phyloP scores from a whole-genome alignment of 345 rosid species.

The Acer saccharum region DNA sequence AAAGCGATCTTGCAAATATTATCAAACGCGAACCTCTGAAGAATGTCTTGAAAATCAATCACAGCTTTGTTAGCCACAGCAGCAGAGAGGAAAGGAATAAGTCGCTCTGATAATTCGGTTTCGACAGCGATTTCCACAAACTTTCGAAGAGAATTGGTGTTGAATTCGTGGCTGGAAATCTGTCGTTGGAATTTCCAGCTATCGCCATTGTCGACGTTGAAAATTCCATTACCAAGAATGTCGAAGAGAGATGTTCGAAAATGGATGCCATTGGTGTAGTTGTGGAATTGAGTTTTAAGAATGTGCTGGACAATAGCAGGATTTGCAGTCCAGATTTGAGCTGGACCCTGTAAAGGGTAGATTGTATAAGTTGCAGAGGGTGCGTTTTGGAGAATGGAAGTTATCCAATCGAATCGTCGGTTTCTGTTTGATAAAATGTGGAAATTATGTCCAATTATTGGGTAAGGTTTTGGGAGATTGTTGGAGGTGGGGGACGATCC shows the following conservation, averaged over 20 bases:
- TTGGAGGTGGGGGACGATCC: neutral
- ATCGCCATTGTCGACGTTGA: constrained; percentile 57
- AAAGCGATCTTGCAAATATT: constrained; percentile 74
- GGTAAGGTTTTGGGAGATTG: constrained; percentile 19
- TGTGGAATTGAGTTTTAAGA: constrained; percentile 59
- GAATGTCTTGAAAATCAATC: constrained; percentile 60
- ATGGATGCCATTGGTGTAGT: constrained; percentile 54
- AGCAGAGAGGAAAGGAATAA: constrained; percentile 52
- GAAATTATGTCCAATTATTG: constrained; percentile 18
- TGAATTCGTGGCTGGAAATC: constrained; percentile 77
- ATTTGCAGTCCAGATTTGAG: constrained; percentile 51
- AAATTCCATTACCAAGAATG: constrained; percentile 75
- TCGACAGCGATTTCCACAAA: constrained; percentile 61
- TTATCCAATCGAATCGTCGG: constrained; percentile 18
- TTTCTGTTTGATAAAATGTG: neutral
- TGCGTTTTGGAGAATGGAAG: constrained; percentile 11
- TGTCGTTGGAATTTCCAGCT: constrained; percentile 75
- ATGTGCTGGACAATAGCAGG: constrained; percentile 63
- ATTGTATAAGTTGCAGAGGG: constrained; percentile 21
- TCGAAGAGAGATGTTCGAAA: constrained; percentile 37
- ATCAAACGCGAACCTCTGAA: constrained; percentile 72
- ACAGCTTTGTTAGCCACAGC: constrained; percentile 33
- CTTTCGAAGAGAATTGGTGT: constrained; percentile 66
- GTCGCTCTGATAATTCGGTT: constrained; percentile 53
- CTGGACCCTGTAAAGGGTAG: neutral